Percentiles rank a stretch among this genome's conserved stretches.
These are phyloP conservation scores for Capsella rubella DNA, from an alignment of 441 rosid genomes.

Conservation along the genomic window DNA sequence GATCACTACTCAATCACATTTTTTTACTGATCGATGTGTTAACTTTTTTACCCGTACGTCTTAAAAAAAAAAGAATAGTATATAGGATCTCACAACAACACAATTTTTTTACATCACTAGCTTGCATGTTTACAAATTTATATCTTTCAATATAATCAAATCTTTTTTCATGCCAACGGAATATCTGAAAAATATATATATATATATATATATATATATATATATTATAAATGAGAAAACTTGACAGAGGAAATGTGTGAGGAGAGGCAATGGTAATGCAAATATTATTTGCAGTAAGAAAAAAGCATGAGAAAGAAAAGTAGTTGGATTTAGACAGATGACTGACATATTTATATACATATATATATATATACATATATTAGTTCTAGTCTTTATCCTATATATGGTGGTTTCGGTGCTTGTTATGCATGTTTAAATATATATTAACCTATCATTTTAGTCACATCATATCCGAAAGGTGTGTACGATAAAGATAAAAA, in stretches of 20 bases:
- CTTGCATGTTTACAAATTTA: too few relatives aligned
- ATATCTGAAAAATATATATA: not conserved
- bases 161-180: conserved; percentile 13
- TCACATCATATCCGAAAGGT: conserved; percentile 27
- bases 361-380: not conserved
- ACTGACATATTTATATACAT: conserved; percentile 18
- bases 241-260: conserved; percentile 34
- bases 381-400: conserved; percentile 24
- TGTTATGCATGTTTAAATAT: conserved; percentile 16
- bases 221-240: not conserved
- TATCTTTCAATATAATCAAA: not conserved
- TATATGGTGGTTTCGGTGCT: conserved; percentile 20
- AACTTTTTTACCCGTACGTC: too few relatives aligned
- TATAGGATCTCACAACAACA: too few relatives aligned
- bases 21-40: too few relatives aligned
- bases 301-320: conserved; percentile 40
- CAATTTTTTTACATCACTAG: too few relatives aligned
- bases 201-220: too few relatives aligned
- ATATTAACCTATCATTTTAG: conserved; percentile 33
- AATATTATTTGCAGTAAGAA: conserved; percentile 19
- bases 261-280: conserved; percentile 31
- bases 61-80: too few relatives aligned
- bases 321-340: conserved; percentile 44
- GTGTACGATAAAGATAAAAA: not conserved
- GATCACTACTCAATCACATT: too few relatives aligned